Base-by-base conservation (phyloP, 345 rosid genomes). In the Salix brachista region DNA sequence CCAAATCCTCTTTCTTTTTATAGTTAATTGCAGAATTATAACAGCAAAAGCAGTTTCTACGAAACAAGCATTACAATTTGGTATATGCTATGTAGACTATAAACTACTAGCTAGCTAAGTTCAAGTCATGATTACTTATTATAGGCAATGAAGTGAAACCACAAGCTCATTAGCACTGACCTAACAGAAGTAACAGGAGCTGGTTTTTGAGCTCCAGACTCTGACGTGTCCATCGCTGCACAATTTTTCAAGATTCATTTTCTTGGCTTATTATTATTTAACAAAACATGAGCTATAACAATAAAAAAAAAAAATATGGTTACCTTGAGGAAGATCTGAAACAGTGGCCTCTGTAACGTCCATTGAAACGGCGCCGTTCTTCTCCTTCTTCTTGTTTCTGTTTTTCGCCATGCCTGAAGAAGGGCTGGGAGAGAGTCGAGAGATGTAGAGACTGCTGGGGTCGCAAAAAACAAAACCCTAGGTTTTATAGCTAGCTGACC, bases 171-270 rank as follows among this genome's bases (percentile, higher is more conserved):
- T 18, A 64, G 71, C 28, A 78, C 94, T 73, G 73, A 91, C 97
- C 84, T 73, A 21, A 60, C 86, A 34, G 79, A 76, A 72, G 79
- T 28, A 74, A 48, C 81, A 67, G 87, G 12, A 75, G 82, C 78
- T 65, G 77, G 80, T 17, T 81, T 85, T 60, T 58, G 76, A 80
- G 81, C 82, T 82, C 91, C 94, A 16, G 84, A 77, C 77, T 91
- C 93, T 0, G 93, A 83, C 39, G 89, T 89, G 75, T 91, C 96
- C 97, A 92, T 92, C 7, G 92, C 98, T 90, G 88, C 80, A 70
- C 65, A 44, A 41, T 41, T 70, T 25, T 37, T 37, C 13, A 25
- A 30, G 6, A 12, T 10, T 19, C 23, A 25, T 17, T 50, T 16
- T 16, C 56, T 50, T 50, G 25, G 10, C 60, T 21, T 54, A 10